Conservation (phyloP, 192 early-diverging fungal genomes). For the Spinellus fusiger region DNA sequence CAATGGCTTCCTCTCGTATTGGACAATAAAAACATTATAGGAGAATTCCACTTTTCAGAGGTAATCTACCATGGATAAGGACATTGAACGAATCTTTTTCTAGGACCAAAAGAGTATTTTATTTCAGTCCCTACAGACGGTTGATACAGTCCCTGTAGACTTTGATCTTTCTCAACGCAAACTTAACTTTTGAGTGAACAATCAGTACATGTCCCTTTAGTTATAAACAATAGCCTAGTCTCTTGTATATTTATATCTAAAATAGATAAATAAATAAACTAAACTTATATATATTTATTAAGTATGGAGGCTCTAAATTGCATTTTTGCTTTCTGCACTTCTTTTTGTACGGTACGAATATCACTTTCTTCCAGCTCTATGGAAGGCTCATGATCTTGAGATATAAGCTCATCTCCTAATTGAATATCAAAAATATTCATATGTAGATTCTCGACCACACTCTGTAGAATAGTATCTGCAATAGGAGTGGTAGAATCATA, state of each 20-base stretch:
- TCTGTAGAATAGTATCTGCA: not conserved
- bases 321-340: too few relatives aligned
- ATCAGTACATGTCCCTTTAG: not conserved
- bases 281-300: not conserved
- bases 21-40: slow-evolving; percentile 36
- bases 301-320: too few relatives aligned
- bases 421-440: not conserved
- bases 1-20: slow-evolving; percentile 59
- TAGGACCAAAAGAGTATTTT: slow-evolving; percentile 18
- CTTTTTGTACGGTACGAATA: not conserved
- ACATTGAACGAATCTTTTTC: not conserved
- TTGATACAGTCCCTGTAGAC: not conserved
- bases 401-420: not conserved
- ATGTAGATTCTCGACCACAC: not conserved
- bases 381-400: not conserved
- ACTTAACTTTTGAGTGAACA: not conserved
- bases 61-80: not conserved
- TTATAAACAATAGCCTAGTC: not conserved
- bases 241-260: not conserved
- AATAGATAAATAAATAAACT: not conserved
- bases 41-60: slow-evolving; percentile 40
- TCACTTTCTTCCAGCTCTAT: not conserved
- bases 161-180: slow-evolving; percentile 5
- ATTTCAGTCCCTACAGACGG: not conserved
- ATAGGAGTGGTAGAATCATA: not conserved